Percentiles rank a stretch among this genome's conserved stretches.
These are phyloP conservation scores for Hypericum perforatum DNA, from an alignment of 345 rosid species.

Conservation along the genomic window DNA sequence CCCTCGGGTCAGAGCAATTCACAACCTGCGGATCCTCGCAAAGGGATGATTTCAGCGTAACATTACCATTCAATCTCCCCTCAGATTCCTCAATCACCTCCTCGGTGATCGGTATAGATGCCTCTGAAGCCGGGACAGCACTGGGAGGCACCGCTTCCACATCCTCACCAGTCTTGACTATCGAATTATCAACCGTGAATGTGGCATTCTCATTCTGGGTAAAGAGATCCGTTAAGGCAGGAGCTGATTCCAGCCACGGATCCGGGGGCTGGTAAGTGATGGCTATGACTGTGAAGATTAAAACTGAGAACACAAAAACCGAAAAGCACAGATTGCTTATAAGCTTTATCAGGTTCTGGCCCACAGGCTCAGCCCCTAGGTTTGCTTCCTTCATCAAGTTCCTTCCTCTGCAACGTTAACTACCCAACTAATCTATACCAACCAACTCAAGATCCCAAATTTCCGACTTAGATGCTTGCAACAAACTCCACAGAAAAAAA, in stretches of 20 bases:
- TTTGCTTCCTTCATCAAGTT: constrained; percentile 56
- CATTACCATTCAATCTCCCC: constrained; percentile 8
- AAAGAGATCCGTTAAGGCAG: constrained; percentile 63
- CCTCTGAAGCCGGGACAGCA: constrained; percentile 10
- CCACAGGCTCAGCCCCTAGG: constrained; percentile 54
- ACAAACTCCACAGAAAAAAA: constrained; percentile 1
- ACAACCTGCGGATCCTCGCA: constrained; percentile 29
- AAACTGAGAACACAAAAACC: constrained; percentile 74
- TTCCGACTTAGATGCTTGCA: constrained; percentile 7
- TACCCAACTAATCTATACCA: background rate
- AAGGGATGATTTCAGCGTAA: constrained; percentile 18
- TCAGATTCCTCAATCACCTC: constrained; percentile 18
- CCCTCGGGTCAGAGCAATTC: constrained; percentile 80
- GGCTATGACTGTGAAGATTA: constrained; percentile 71
- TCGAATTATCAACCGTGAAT: constrained; percentile 58
- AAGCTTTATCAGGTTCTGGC: constrained; percentile 65
- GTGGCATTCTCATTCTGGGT: constrained; percentile 67
- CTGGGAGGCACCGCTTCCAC: constrained; percentile 16
- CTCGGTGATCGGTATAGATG: constrained; percentile 13
- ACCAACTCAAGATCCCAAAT: constrained; percentile 1
- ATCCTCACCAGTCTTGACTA: constrained; percentile 82
- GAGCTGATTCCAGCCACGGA: constrained; percentile 95
- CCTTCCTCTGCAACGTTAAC: background rate
- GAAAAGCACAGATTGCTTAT: constrained; percentile 92
- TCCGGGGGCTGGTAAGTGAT: constrained; percentile 92